These are phyloP conservation scores for Aspergillus sp. DNA, from an alignment of 2,329 filamentous ascomycete genomes.

Conservation along the genomic window DNA sequence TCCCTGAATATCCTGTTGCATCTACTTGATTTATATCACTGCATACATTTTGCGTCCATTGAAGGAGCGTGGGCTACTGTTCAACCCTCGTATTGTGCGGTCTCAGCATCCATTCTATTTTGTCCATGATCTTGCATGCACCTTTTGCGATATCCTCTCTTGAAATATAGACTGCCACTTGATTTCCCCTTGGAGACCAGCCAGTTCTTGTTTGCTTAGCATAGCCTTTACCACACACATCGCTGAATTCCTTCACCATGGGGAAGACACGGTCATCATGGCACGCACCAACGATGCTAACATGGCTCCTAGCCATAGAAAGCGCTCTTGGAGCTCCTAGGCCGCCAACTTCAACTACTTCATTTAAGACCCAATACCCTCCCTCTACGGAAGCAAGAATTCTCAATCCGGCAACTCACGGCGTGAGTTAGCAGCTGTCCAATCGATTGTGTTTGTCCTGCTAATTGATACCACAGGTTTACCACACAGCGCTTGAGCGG, in stretches of 20 bases:
- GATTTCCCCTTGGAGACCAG: not conserved
- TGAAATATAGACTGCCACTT: not conserved
- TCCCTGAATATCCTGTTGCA: not conserved
- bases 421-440: conserved; percentile 26
- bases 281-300: conserved; percentile 32
- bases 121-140: not conserved
- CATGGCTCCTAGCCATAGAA: conserved; percentile 31
- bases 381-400: conserved; percentile 27
- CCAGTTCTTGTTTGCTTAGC: not conserved
- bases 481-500: conserved; percentile 28
- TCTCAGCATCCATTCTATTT: not conserved
- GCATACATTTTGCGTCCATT: not conserved
- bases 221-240: not conserved
- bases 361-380: conserved; percentile 37
- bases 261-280: conserved; percentile 20
- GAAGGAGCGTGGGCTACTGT: not conserved
- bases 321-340: conserved; percentile 24
- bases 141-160: too few species aligned
- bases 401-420: conserved; percentile 22
- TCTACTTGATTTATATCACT: not conserved
- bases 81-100: not conserved
- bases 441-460: not conserved
- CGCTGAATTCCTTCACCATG: conserved; percentile 7
- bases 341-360: conserved; percentile 14
- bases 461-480: conserved; percentile 19